These are phyloP conservation scores for Dryas integrifolia DNA, from an alignment of 331 rosid species.

Conservation along the genomic window DNA sequence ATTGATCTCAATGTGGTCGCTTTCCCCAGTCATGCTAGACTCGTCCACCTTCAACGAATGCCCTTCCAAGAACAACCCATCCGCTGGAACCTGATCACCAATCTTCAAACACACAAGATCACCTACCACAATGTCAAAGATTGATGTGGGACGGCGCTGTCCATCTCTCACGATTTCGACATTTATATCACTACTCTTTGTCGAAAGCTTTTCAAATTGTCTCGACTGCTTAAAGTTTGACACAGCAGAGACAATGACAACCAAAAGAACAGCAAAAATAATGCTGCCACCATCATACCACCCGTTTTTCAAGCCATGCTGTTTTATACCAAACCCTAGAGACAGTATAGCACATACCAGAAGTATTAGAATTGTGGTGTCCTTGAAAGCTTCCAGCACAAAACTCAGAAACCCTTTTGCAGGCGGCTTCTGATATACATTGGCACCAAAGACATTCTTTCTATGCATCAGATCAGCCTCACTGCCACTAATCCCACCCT, in stretches of 20 bases:
- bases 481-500: constrained; percentile 13
- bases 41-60: constrained; percentile 39
- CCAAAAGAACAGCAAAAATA: constrained; percentile 32
- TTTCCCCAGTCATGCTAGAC: constrained; percentile 46
- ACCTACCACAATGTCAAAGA: constrained; percentile 39
- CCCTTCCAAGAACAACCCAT: constrained; percentile 42
- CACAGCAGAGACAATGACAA: constrained; percentile 27
- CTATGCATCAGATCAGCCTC: constrained; percentile 23
- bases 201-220: constrained; percentile 38
- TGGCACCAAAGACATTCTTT: constrained; percentile 25
- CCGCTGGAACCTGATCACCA: constrained; percentile 31
- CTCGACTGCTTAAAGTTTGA: constrained; percentile 39
- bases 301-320: constrained; percentile 38
- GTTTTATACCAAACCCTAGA: constrained; percentile 38
- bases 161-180: constrained; percentile 35
- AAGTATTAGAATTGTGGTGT: constrained; percentile 31
- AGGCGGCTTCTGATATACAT: constrained; percentile 26
- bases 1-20: constrained; percentile 25
- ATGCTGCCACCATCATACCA: constrained; percentile 53
- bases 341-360: constrained; percentile 35
- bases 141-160: constrained; percentile 24
- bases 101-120: constrained; percentile 40
- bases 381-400: constrained; percentile 35
- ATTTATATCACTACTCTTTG: constrained; percentile 24
- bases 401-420: constrained; percentile 28